phyloP scores from a whole-genome alignment of 2,329 filamentous ascomycete genomes.

The Paraphoma chrysanthemicola region DNA sequence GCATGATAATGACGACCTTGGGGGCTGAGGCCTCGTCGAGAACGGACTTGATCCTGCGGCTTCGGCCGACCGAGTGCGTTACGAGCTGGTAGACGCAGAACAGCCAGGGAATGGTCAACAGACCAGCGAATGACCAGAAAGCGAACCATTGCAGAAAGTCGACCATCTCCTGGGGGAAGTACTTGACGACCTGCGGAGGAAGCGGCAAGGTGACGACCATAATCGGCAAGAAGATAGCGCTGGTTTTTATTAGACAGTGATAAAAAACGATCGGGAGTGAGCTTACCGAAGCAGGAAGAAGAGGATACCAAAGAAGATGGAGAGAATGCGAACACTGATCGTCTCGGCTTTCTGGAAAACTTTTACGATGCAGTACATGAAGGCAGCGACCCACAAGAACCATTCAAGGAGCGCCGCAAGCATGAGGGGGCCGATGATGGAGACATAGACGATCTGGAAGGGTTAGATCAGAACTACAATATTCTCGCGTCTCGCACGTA shows the following conservation, averaged over 20 bases:
- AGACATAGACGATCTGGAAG: slow-evolving; percentile 79
- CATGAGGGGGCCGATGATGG: slow-evolving; percentile 82
- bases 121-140: slow-evolving; percentile 88
- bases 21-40: slow-evolving; percentile 86
- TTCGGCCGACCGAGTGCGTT: slow-evolving; percentile 82
- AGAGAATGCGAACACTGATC: slow-evolving; percentile 80
- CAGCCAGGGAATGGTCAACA: slow-evolving; percentile 88
- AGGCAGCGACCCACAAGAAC: slow-evolving; percentile 93
- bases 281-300: slow-evolving; percentile 79
- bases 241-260: slow-evolving; percentile 48
- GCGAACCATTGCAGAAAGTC: slow-evolving; percentile 87
- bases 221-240: slow-evolving; percentile 85
- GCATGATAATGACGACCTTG: slow-evolving; percentile 96
- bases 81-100: slow-evolving; percentile 93
- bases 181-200: slow-evolving; percentile 71
- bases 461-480: slow-evolving; percentile 16
- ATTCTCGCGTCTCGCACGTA: slow-evolving; percentile 30
- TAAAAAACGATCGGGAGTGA: background rate
- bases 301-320: slow-evolving; percentile 74
- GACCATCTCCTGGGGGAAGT: slow-evolving; percentile 76
- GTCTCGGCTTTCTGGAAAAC: slow-evolving; percentile 89
- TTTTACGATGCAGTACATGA: slow-evolving; percentile 88
- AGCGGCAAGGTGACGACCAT: slow-evolving; percentile 93
- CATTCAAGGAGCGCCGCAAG: slow-evolving; percentile 87
- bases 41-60: slow-evolving; percentile 80